Base-by-base conservation (phyloP, 306 rosid genomes). In the Carpinus fangiana region DNA sequence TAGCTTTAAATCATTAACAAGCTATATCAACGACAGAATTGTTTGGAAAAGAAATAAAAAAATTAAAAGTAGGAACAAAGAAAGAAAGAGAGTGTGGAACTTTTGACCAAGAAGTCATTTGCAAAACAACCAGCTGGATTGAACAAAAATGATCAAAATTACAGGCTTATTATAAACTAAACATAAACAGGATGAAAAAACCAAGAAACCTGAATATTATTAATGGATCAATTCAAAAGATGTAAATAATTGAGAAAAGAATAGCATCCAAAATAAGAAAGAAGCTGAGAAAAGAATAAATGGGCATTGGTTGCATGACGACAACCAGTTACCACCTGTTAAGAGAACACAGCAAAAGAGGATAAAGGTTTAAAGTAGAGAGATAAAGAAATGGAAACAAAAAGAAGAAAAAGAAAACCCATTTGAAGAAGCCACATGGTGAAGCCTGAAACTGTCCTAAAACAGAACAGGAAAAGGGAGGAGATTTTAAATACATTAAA, bases 61-160 rank as follows among this genome's bases (percentile, higher is more conserved):
- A 55, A 18, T 17, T 14, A 23, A n/a, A n/a, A n/a, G 12, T 62
- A 2, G 8, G 5, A 26, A 31, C 7, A 3, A 2, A 31, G 38
- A 7, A 61, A 38, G 56, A 72, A 80, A 75, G 59, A 79, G 76
- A 81, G 61, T 75, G 45, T 10, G 23, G 7, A 79, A 78, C 80
- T 82, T 84, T 77, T 13, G 62, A 85, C 73, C 23, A 71, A 3
- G 28, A 72, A 60, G 67, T 38, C n/a, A 47, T 56, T 79, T 8
- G 41, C 26, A 9, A 66, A 76, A 76, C 38, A 41, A 69, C 47
- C 62, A 53, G 52, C 61, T 23, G 65, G 23, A 10, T 21, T 59
- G 65, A 59, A 59, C 45, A 6, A 41, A 6, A 41, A 41, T 41
- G 45, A 41, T 41, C 45, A 41, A 6, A 41, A 41, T 38, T 38